Percentiles rank a stretch among this genome's conserved stretches.
phyloP scores from a whole-genome alignment of 495 filamentous ascomycete genomes.

The Podospora appendiculata region DNA sequence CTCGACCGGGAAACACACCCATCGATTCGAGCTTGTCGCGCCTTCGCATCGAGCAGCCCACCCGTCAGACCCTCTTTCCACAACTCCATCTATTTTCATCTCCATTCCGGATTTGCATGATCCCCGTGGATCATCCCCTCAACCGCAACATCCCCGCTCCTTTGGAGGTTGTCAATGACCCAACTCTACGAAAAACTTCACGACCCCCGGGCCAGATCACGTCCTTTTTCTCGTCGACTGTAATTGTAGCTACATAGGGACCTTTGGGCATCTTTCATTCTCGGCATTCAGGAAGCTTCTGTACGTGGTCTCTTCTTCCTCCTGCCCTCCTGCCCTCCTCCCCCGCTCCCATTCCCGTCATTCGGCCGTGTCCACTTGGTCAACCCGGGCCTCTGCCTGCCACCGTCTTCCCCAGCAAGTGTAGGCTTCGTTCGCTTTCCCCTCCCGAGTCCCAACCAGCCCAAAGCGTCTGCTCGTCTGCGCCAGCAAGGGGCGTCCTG shows the following conservation, averaged over 20 bases:
- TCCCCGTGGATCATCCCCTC: too few relatives aligned
- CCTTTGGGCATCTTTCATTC: constrained; percentile 4
- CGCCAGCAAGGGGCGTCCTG: not conserved
- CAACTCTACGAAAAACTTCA: too few relatives aligned
- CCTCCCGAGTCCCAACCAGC: not conserved
- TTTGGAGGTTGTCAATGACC: too few relatives aligned
- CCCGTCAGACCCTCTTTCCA: too few relatives aligned
- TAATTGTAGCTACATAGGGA: constrained; percentile 14
- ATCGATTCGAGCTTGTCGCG: too few relatives aligned
- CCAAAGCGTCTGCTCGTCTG: not conserved
- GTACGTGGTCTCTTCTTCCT: constrained; percentile 5
- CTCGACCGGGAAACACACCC: too few relatives aligned
- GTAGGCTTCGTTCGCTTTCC: not conserved
- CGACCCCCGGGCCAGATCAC: not conserved
- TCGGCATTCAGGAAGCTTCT: constrained; percentile 18
- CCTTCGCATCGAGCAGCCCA: too few relatives aligned
- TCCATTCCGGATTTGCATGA: too few relatives aligned
- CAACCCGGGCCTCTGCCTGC: not conserved
- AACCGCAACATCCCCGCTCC: too few relatives aligned
- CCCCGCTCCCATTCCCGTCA: not conserved
- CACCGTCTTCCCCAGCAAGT: not conserved
- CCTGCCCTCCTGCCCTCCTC: not conserved
- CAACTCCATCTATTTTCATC: too few relatives aligned
- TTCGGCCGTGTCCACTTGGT: not conserved
- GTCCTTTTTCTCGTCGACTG: constrained; percentile 6